A percentile compares a stretch with the other conserved stretches of the same genome.
Evolutionary conservation across 768 basidiomycete genomes (phyloP).

Genomic region (Bullera alba): DNA sequence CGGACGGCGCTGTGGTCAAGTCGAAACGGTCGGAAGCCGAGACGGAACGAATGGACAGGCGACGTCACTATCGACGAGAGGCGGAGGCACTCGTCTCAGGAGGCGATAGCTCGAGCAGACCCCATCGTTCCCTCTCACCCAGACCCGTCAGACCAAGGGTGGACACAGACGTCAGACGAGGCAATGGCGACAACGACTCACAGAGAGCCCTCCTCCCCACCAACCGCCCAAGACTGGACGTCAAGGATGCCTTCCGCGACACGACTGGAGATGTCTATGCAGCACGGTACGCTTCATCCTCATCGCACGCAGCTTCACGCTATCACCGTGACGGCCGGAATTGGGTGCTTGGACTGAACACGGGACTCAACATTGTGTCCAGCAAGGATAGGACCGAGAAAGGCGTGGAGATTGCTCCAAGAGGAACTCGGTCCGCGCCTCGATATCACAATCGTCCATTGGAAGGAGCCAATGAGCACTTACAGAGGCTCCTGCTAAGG

Average conservation of each 20-base stretch:
- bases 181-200: no score
- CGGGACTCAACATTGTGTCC: conserved; percentile 15
- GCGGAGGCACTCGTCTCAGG: conserved; percentile 13
- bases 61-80: conserved; percentile 5
- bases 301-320: conserved; percentile 13
- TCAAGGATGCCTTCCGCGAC: conserved; percentile 18
- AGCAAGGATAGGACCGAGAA: conserved; percentile 15
- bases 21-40: no score
- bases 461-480: conserved; percentile 8
- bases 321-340: conserved; percentile 20
- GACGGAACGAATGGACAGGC: no score
- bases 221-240: no score
- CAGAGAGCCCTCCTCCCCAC: no score
- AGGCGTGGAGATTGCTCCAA: conserved; percentile 19
- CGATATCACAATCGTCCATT: conserved; percentile 13
- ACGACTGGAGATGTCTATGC: conserved; percentile 18
- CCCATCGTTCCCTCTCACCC: not conserved
- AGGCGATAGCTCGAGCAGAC: not conserved
- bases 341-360: conserved; percentile 16
- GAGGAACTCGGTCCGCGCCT: conserved; percentile 20
- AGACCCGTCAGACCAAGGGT: no score
- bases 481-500: conserved; percentile 8
- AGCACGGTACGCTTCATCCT: conserved; percentile 9
- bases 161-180: no score
- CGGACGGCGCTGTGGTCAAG: not conserved